Percentiles rank a stretch among this genome's conserved stretches.
Evolutionary conservation across 345 rosid species (phyloP).

Genomic region (Boechera stricta): DNA sequence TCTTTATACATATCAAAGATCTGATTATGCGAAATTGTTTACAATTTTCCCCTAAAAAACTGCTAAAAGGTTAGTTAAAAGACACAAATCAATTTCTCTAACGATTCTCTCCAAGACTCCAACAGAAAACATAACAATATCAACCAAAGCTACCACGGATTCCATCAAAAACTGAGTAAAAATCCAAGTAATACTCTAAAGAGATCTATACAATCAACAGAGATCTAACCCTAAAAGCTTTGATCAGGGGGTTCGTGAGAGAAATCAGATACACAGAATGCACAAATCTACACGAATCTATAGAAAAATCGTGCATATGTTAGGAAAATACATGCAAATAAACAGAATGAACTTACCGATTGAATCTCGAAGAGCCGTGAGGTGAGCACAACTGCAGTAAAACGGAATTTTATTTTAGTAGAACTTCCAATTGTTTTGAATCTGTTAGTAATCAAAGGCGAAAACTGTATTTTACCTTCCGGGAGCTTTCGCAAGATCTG

Average conservation of each 20-base stretch:
- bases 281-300: constrained; percentile 17
- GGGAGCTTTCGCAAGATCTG: constrained; percentile 91
- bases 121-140: background rate
- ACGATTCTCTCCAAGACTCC: too few species aligned
- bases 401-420: constrained; percentile 15
- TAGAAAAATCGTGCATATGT: background rate
- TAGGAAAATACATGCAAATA: background rate
- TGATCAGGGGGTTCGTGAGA: background rate
- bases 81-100: too few species aligned
- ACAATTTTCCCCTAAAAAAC: too few species aligned
- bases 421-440: constrained; percentile 1
- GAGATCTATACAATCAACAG: background rate
- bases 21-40: too few species aligned
- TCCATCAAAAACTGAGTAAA: constrained; percentile 4
- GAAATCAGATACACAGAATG: constrained; percentile 1
- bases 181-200: background rate
- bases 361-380: constrained; percentile 92
- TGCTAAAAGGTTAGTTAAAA: too few species aligned
- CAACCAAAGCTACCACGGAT: constrained; percentile 1
- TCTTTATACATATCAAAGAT: too few species aligned
- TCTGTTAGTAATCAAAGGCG: constrained; percentile 1
- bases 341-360: constrained; percentile 56
- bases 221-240: constrained; percentile 40
- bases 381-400: constrained; percentile 88
- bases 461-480: constrained; percentile 56